A percentile compares a stretch with the other conserved stretches of the same genome.
Conservation (phyloP, 1,139 yeast species). For the Komagataea norvegica region DNA sequence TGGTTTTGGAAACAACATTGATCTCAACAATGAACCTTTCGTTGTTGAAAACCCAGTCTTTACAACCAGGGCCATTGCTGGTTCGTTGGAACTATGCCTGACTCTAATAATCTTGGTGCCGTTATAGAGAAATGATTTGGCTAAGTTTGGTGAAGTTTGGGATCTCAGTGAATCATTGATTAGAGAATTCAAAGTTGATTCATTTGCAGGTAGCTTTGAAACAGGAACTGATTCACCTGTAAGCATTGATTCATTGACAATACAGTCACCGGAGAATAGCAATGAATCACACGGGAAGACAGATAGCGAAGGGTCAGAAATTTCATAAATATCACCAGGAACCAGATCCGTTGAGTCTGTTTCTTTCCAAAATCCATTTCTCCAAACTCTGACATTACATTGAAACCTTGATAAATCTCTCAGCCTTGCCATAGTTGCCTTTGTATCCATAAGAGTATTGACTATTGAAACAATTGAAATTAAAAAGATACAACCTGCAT, state of each 20-base stretch:
- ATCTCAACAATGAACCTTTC: conserved; percentile 89
- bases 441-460: conserved; percentile 81
- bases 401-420: conserved; percentile 67
- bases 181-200: conserved; percentile 53
- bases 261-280: conserved; percentile 84
- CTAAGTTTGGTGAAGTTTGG: conserved; percentile 58
- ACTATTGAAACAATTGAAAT: conserved; percentile 77
- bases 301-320: conserved; percentile 74
- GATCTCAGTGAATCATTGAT: conserved; percentile 48
- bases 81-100: conserved; percentile 48
- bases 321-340: conserved; percentile 93
- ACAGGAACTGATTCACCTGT: conserved; percentile 99
- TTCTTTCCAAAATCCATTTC: conserved; percentile 92
- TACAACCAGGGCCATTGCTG: conserved; percentile 79
- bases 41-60: conserved; percentile 94
- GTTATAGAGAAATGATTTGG: conserved; percentile 73
- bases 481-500: conserved; percentile 85
- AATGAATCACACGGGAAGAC: conserved; percentile 87
- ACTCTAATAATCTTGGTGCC: conserved; percentile 89
- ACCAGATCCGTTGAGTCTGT: conserved; percentile 76
- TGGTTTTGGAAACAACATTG: conserved; percentile 96
- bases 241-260: conserved; percentile 90
- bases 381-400: conserved; percentile 83
- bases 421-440: conserved; percentile 64
- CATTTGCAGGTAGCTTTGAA: conserved; percentile 65